Evolutionary conservation across 345 rosid species (phyloP).

Genomic region (Lumnitzera littorea): DNA sequence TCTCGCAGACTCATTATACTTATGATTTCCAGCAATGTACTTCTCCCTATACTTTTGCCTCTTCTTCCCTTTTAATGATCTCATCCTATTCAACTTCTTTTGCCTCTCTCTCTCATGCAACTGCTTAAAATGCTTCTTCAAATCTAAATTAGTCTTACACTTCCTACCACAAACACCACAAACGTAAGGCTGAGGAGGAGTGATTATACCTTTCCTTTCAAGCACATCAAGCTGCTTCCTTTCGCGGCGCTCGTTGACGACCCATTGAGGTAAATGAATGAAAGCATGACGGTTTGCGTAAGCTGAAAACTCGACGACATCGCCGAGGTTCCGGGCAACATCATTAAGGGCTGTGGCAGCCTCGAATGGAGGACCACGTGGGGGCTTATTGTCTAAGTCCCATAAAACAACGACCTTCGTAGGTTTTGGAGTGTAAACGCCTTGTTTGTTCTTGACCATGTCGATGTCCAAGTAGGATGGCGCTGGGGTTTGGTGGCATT

Average conservation of each 20-base stretch:
- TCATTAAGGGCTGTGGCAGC: conserved; percentile 59
- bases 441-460: conserved; percentile 73
- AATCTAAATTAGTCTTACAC: conserved; percentile 69
- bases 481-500: conserved; percentile 9
- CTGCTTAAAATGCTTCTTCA: conserved; percentile 84
- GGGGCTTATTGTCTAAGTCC: conserved; percentile 98
- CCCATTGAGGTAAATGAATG: conserved; percentile 75
- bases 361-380: conserved; percentile 68
- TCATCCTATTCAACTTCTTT: conserved; percentile 78
- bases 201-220: conserved; percentile 46
- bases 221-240: conserved; percentile 51
- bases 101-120: conserved; percentile 83
- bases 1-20: conserved; percentile 72
- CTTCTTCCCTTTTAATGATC: conserved; percentile 73
- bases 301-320: conserved; percentile 68
- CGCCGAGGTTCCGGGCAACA: conserved; percentile 59
- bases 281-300: conserved; percentile 93
- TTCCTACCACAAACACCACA: conserved; percentile 84
- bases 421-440: conserved; percentile 54
- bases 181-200: conserved; percentile 35
- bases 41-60: conserved; percentile 66
- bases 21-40: conserved; percentile 59
- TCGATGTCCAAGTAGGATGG: conserved; percentile 50
- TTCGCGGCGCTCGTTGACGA: conserved; percentile 54
- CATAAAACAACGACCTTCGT: conserved; percentile 74